These are phyloP conservation scores for Trichoderma lentiforme DNA, from an alignment of 2,329 filamentous ascomycete genomes.

Conservation along the genomic window DNA sequence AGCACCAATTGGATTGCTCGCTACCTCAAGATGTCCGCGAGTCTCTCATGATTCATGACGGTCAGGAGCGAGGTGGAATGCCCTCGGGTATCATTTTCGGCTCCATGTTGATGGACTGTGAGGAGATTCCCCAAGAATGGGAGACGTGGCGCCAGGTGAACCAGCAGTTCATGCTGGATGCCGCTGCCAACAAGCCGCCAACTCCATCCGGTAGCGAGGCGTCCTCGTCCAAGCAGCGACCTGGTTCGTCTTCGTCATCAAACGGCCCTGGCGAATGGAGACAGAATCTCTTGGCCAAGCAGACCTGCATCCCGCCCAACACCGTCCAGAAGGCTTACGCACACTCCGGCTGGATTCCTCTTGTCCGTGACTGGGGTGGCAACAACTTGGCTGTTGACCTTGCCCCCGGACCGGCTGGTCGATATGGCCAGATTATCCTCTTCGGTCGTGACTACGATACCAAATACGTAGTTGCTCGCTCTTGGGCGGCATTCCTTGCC, in stretches of 20 bases:
- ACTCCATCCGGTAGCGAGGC: slow-evolving; percentile 61
- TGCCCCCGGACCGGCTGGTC: slow-evolving; percentile 81
- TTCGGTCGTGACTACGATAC: slow-evolving; percentile 98
- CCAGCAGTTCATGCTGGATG: slow-evolving; percentile 74
- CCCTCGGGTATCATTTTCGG: slow-evolving; percentile 93
- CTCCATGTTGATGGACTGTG: slow-evolving; percentile 93
- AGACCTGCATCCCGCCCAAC: slow-evolving; percentile 83
- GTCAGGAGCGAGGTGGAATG: slow-evolving; percentile 89
- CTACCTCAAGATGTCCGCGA: slow-evolving; percentile 91
- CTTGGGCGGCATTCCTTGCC: slow-evolving; percentile 85
- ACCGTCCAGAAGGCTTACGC: slow-evolving; percentile 90
- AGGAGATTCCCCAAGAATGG: slow-evolving; percentile 98
- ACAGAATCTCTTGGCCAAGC: slow-evolving; percentile 76
- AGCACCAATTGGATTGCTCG: slow-evolving; percentile 92
- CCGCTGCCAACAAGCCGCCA: slow-evolving; percentile 54
- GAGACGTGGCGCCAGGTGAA: slow-evolving; percentile 94
- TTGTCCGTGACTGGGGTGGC: slow-evolving; percentile 96
- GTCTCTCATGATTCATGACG: slow-evolving; percentile 85
- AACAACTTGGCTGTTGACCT: slow-evolving; percentile 95
- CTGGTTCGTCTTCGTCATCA: slow-evolving; percentile 42
- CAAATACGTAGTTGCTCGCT: slow-evolving; percentile 93
- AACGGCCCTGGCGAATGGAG: slow-evolving; percentile 68
- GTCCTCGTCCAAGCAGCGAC: slow-evolving; percentile 63
- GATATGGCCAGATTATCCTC: slow-evolving; percentile 95
- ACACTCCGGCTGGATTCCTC: slow-evolving; percentile 90